Evolutionary conservation across 139 green algal species (phyloP).

Genomic region (Spirogloea muscicola): DNA sequence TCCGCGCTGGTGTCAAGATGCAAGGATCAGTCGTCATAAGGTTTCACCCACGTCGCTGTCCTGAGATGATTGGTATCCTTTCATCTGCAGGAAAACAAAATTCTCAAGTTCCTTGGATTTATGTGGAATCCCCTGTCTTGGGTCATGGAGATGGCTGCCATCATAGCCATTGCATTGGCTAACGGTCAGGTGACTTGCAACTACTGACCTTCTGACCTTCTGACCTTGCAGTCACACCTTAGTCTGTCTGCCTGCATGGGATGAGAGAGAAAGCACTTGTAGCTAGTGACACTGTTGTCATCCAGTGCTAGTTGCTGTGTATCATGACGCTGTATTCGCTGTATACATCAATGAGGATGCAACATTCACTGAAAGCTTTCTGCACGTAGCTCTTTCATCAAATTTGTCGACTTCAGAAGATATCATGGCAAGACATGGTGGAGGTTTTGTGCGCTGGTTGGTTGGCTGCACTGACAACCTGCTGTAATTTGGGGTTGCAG

Average conservation of each 20-base stretch:
- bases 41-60: neutral
- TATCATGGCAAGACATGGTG: no score
- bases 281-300: no score
- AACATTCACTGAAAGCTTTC: neutral
- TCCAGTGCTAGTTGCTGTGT: neutral
- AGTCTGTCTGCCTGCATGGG: neutral
- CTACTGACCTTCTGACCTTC: slow-evolving; percentile 59
- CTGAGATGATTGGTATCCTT: neutral
- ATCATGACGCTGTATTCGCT: neutral
- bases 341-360: slow-evolving; percentile 1
- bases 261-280: no score
- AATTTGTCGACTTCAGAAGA: neutral
- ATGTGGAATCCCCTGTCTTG: slow-evolving; percentile 60
- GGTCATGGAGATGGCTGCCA: slow-evolving; percentile 75
- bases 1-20: neutral
- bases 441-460: no score
- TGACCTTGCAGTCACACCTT: neutral
- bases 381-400: neutral
- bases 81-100: slow-evolving; percentile 51
- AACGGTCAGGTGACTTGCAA: slow-evolving; percentile 60
- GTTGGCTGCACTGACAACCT: no score
- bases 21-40: neutral
- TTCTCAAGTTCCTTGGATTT: slow-evolving; percentile 62
- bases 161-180: slow-evolving; percentile 68
- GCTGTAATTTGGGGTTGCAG: neutral